Evolutionary conservation across 768 basidiomycete species (phyloP).

Genomic region (Pilatotrama ljubarskyi): DNA sequence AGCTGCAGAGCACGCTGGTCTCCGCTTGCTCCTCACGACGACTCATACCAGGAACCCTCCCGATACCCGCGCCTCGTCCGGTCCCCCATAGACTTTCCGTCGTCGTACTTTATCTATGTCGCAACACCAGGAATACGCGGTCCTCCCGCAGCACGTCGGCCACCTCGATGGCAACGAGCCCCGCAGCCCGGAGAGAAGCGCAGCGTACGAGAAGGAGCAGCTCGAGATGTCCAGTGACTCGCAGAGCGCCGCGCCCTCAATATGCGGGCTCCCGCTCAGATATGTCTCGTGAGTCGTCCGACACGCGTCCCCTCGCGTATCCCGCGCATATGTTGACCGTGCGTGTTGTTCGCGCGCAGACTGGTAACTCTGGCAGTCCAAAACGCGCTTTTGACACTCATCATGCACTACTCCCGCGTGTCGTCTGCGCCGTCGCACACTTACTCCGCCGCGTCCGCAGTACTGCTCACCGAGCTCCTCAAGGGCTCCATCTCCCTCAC

Average conservation of each 20-base stretch:
- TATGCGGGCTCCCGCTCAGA: slow-evolving; percentile 75
- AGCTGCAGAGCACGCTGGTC: slow-evolving; percentile 31
- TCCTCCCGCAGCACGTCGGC: slow-evolving; percentile 23
- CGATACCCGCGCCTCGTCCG: slow-evolving; percentile 23
- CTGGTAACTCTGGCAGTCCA: slow-evolving; percentile 87
- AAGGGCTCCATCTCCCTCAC: slow-evolving; percentile 86
- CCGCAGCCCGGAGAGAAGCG: slow-evolving; percentile 20
- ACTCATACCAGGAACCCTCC: slow-evolving; percentile 11
- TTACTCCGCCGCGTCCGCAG: slow-evolving; percentile 93
- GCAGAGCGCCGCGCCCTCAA: slow-evolving; percentile 45
- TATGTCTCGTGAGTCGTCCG: slow-evolving; percentile 48
- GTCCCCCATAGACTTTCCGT: slow-evolving; percentile 8
- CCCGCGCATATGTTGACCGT: not conserved
- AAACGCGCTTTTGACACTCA: slow-evolving; percentile 86
- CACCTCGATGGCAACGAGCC: slow-evolving; percentile 23
- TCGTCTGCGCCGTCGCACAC: slow-evolving; percentile 70
- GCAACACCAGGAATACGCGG: slow-evolving; percentile 24
- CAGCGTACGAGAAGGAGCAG: slow-evolving; percentile 35
- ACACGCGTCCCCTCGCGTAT: slow-evolving; percentile 10
- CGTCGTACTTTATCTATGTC: slow-evolving; percentile 26
- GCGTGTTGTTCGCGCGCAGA: slow-evolving; percentile 36
- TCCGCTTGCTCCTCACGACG: not conserved
- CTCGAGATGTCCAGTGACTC: slow-evolving; percentile 41
- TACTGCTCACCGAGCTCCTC: slow-evolving; percentile 90
- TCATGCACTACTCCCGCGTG: slow-evolving; percentile 96